Evolutionary conservation across 2,329 filamentous ascomycete genomes (phyloP).

Genomic region (Anisogramma anomala): DNA sequence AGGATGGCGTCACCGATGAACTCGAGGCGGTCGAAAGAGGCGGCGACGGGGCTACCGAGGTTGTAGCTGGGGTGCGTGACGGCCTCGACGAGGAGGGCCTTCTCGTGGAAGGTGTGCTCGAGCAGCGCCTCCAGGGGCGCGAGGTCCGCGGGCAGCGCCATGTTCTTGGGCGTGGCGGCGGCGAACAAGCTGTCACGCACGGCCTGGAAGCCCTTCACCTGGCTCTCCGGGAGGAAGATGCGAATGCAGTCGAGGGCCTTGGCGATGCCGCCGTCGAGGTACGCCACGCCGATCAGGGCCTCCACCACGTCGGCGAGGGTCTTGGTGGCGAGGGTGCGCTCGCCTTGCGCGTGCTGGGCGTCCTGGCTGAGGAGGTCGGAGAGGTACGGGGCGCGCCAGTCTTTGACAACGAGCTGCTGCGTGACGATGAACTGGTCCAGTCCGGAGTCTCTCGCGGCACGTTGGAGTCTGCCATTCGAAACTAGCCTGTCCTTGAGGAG

Average conservation of each 20-base stretch:
- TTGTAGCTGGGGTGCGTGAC: constrained; percentile 61
- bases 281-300: constrained; percentile 67
- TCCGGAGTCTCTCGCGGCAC: constrained; percentile 48
- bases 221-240: constrained; percentile 42
- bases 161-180: constrained; percentile 23
- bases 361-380: constrained; percentile 23
- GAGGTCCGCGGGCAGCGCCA: constrained; percentile 30
- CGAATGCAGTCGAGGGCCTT: constrained; percentile 54
- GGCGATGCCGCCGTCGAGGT: constrained; percentile 52
- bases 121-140: constrained; percentile 51
- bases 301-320: constrained; percentile 80
- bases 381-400: constrained; percentile 57
- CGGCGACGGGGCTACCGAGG: constrained; percentile 33
- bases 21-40: constrained; percentile 62
- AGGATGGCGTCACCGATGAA: constrained; percentile 81
- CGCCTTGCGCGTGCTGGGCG: constrained; percentile 4
- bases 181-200: constrained; percentile 32
- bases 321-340: constrained; percentile 55
- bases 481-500: constrained; percentile 57
- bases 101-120: constrained; percentile 60
- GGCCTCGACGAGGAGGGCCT: constrained; percentile 61
- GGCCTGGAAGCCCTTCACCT: background rate
- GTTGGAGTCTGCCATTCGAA: constrained; percentile 61
- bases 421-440: constrained; percentile 65
- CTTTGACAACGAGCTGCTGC: constrained; percentile 48